These are phyloP conservation scores for Colletotrichum brevisporum DNA, from an alignment of 2,329 filamentous ascomycete species.

Conservation along the genomic window DNA sequence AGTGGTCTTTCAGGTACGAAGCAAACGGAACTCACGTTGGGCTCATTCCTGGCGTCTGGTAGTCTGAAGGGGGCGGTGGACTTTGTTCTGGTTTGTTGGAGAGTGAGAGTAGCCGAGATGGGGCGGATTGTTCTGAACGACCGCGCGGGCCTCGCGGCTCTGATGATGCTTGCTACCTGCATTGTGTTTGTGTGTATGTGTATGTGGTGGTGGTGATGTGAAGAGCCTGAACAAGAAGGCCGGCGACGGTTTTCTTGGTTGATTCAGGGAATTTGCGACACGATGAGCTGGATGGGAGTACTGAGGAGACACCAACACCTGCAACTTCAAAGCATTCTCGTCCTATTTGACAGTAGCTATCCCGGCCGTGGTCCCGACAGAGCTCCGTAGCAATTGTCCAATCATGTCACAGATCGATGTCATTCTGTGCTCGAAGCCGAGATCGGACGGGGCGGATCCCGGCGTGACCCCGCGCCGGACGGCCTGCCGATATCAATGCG, in stretches of 20 bases:
- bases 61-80: constrained; percentile 49
- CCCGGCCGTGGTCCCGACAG: constrained; percentile 30
- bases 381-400: constrained; percentile 5
- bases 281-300: not conserved
- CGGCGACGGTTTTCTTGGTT: not conserved
- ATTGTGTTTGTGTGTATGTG: not conserved
- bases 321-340: not conserved
- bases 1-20: not conserved
- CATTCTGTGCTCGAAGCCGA: constrained; percentile 25
- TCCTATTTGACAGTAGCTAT: constrained; percentile 19
- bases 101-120: constrained; percentile 39
- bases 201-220: too few relatives aligned
- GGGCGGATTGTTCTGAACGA: constrained; percentile 7
- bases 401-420: constrained; percentile 20
- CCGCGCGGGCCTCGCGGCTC: constrained; percentile 10
- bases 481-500: constrained; percentile 24
- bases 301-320: not conserved
- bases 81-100: constrained; percentile 45
- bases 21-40: constrained; percentile 45
- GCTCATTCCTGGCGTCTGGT: constrained; percentile 50
- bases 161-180: constrained; percentile 24
- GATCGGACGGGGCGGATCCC: constrained; percentile 31
- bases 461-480: constrained; percentile 16
- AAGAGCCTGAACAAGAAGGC: not conserved
- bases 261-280: not conserved